Conservation (phyloP, 1,284 basidiomycete genomes). For the Sporisorium iseilematis-ciliati region DNA sequence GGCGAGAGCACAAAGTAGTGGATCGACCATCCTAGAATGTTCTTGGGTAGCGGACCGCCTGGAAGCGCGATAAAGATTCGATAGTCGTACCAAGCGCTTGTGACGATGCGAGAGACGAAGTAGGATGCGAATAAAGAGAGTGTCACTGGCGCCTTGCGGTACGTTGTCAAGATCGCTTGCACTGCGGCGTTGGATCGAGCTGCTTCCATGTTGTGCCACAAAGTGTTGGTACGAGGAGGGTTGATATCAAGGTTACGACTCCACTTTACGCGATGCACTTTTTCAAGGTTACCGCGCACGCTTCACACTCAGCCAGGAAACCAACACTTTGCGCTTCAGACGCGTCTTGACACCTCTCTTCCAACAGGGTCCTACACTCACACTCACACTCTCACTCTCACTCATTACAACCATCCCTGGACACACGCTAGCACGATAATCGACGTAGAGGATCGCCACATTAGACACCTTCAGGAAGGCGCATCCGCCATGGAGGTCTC, state of each 20-base stretch:
- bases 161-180: slow-evolving; percentile 21
- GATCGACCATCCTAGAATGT: slow-evolving; percentile 44
- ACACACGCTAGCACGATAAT: background rate
- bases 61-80: slow-evolving; percentile 40
- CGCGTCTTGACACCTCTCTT: slow-evolving; percentile 3
- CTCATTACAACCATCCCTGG: no score
- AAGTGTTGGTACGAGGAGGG: background rate
- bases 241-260: background rate
- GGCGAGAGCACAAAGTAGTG: slow-evolving; percentile 42
- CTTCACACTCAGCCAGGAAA: slow-evolving; percentile 2
- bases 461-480: background rate
- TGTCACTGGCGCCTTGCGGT: slow-evolving; percentile 36
- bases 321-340: slow-evolving; percentile 14
- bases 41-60: slow-evolving; percentile 44
- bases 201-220: slow-evolving; percentile 11
- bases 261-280: slow-evolving; percentile 32
- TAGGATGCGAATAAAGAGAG: slow-evolving; percentile 37
- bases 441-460: no score
- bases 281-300: slow-evolving; percentile 6
- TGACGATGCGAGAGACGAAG: slow-evolving; percentile 30
- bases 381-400: background rate
- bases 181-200: slow-evolving; percentile 7
- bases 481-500: slow-evolving; percentile 24
- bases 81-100: slow-evolving; percentile 38
- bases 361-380: slow-evolving; percentile 2